Evolutionary conservation across 768 basidiomycete genomes (phyloP).

Genomic region (Phaffia australis): DNA sequence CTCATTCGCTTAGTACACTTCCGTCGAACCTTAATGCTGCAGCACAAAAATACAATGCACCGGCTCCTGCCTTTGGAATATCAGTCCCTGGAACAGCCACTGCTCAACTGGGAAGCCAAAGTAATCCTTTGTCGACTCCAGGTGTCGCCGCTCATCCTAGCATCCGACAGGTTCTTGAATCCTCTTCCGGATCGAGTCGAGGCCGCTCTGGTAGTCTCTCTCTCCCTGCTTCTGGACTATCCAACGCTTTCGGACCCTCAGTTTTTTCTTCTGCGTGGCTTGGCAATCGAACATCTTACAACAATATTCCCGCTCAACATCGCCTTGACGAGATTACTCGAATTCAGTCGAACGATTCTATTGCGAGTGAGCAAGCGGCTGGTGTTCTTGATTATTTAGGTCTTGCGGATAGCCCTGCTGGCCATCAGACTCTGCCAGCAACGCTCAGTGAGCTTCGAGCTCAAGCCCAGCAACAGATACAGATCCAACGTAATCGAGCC

Average conservation of each 20-base stretch:
- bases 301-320: background rate
- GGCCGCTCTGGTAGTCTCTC: conserved; percentile 88
- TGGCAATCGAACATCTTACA: conserved; percentile 57
- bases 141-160: conserved; percentile 31
- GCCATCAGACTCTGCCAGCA: conserved; percentile 57
- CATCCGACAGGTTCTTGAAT: conserved; percentile 27
- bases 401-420: conserved; percentile 53
- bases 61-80: conserved; percentile 49
- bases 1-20: conserved; percentile 48
- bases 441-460: conserved; percentile 79
- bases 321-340: conserved; percentile 14
- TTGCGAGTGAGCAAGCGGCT: conserved; percentile 68
- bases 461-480: conserved; percentile 65
- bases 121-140: conserved; percentile 34
- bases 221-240: conserved; percentile 59
- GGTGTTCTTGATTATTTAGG: conserved; percentile 96
- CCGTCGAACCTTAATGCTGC: conserved; percentile 88
- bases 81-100: conserved; percentile 29
- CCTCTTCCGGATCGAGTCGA: conserved; percentile 46
- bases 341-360: conserved; percentile 28
- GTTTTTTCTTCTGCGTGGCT: conserved; percentile 89
- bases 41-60: conserved; percentile 66
- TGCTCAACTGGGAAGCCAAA: conserved; percentile 30
- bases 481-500: conserved; percentile 70
- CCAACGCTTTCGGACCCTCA: conserved; percentile 74